Percentiles rank a stretch among this genome's conserved stretches.
Conservation (phyloP, 106 monocot genomes). For the Xerophyta viscosa region DNA sequence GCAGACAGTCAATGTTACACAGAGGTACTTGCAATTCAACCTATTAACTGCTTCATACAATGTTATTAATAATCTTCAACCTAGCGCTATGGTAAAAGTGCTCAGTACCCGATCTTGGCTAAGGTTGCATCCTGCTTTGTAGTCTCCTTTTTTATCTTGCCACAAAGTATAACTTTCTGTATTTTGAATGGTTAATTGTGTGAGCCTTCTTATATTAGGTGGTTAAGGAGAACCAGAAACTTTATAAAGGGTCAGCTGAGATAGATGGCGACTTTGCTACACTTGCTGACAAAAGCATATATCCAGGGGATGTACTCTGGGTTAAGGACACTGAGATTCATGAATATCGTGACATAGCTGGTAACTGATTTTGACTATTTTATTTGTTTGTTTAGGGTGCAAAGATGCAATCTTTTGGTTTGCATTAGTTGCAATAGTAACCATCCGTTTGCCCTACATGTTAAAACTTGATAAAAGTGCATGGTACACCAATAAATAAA, state of each 20-base stretch:
- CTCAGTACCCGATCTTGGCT: no score
- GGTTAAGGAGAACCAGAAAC: constrained; percentile 96
- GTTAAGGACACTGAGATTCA: constrained; percentile 73
- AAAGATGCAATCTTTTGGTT: background rate
- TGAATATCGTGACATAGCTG: constrained; percentile 97
- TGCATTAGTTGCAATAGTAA: background rate
- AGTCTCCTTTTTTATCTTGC: no score
- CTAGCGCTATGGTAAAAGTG: no score
- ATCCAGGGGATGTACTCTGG: constrained; percentile 93
- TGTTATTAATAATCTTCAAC: no score
- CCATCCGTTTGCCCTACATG: background rate
- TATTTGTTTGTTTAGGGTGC: background rate
- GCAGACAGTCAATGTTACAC: no score
- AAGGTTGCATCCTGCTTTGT: no score
- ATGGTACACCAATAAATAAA: no score
- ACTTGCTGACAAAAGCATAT: constrained; percentile 93
- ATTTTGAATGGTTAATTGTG: no score
- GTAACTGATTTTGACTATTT: constrained; percentile 18
- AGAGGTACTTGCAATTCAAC: no score
- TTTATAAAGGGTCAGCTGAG: constrained; percentile 77
- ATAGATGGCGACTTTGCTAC: constrained; percentile 86
- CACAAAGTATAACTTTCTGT: no score
- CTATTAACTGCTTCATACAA: no score
- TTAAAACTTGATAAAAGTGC: no score
- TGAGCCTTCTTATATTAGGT: constrained; percentile 27